Base-by-base conservation (phyloP, 1,284 basidiomycete genomes). In the Heimioporus retisporus region DNA sequence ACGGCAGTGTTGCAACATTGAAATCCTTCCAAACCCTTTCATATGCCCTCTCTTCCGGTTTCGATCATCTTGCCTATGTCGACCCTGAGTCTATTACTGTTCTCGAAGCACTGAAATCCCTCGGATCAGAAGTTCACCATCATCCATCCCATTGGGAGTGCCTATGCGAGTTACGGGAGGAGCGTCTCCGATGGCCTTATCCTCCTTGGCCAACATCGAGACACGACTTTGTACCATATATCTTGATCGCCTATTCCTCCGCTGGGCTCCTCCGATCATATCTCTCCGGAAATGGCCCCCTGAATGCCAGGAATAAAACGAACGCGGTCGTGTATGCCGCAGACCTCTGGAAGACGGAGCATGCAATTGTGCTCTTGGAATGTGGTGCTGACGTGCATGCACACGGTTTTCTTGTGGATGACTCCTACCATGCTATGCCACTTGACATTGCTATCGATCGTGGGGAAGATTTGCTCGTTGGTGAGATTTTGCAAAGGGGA, bases 301-400 rank as follows among this genome's bases (percentile, higher is more conserved):
- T 21, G 11, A 4, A 58, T 61, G n/a, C 42, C 48, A 16, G 57
- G 59, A 42, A 6, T 46, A 4, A 54, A 55, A 54, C 60, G 10
- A 65, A 65, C 42, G 55, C 64, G 1, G 55, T 65, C 7, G 59
- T 65, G 16, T 65, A 65, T 23, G 60, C 64, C 18, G 56, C 42
- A 43, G 42, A 44, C 56, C 56, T 57, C 18, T 51, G 55, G 50
- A 62, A 50, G 23, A 62, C 51, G 4, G 28, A 61, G 21, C 64
- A 62, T 23, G 55, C 43, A 16, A 43, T 40, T 19, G 14, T 15
- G 10, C 48, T 65, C 28, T 19, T 62, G 50, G 43, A 28, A 15
- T 54, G 6, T 25, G 60, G 55, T 42, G 48, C 43, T 3, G 43
- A 62, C 14, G 31, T 58, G 31, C 54, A 55, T 31, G 13, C 55